These are phyloP conservation scores for Schizonepeta tenuifolia DNA, from an alignment of 257 asterid species.

Conservation along the genomic window DNA sequence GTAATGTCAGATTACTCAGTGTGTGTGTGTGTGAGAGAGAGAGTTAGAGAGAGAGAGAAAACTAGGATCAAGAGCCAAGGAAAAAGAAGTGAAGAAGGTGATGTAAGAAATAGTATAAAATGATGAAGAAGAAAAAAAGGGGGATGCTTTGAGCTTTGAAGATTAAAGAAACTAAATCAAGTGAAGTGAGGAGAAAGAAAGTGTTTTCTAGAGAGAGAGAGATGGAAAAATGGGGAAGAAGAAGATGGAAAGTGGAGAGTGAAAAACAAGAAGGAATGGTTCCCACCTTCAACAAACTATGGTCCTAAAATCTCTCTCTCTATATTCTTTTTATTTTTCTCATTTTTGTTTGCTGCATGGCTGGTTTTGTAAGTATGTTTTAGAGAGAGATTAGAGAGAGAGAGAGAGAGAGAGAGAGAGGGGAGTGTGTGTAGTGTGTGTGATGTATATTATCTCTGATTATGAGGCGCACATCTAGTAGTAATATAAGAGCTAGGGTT, in stretches of 20 bases:
- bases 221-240: neutral
- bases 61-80: slow-evolving; percentile 30
- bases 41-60: slow-evolving; percentile 11
- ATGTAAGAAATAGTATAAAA: slow-evolving; percentile 8
- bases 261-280: slow-evolving; percentile 16
- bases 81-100: neutral
- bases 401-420: neutral
- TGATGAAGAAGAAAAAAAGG: neutral
- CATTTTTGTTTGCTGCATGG: slow-evolving; percentile 33
- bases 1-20: neutral
- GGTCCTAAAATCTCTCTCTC: neutral
- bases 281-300: slow-evolving; percentile 34
- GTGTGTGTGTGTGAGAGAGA: slow-evolving; percentile 19
- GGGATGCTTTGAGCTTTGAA: slow-evolving; percentile 6
- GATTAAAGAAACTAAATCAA: slow-evolving; percentile 7
- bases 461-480: slow-evolving; percentile 31
- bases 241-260: neutral
- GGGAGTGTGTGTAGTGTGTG: neutral
- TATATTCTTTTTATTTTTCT: neutral
- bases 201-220: slow-evolving; percentile 16
- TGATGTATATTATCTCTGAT: neutral
- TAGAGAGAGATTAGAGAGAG: neutral
- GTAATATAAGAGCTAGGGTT: slow-evolving; percentile 4
- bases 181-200: slow-evolving; percentile 50
- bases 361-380: slow-evolving; percentile 12